Evolutionary conservation across 2,329 filamentous ascomycete genomes (phyloP).

Genomic region (Colletotrichum sublineola): DNA sequence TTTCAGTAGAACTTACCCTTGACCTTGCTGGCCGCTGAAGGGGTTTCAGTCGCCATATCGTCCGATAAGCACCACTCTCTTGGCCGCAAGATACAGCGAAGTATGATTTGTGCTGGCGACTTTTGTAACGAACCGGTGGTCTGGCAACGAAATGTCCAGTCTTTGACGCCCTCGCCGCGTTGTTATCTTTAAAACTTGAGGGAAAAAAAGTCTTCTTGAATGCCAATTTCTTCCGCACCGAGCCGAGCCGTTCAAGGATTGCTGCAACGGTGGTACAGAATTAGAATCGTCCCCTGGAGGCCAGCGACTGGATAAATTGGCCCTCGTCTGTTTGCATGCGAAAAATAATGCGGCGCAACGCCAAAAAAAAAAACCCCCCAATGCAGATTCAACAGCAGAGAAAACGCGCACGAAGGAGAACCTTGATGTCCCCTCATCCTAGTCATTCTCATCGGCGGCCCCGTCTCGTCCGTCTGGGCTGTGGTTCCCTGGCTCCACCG

Average conservation of each 20-base stretch:
- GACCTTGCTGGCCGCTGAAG: slow-evolving; percentile 18
- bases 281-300: neutral
- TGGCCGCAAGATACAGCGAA: neutral
- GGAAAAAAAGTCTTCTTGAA: neutral
- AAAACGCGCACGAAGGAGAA: neutral
- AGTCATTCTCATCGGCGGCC: slow-evolving; percentile 17
- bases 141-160: neutral
- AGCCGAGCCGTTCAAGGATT: neutral
- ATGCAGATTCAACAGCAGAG: neutral
- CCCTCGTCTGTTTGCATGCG: neutral
- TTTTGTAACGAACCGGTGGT: neutral
- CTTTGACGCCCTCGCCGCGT: neutral
- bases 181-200: neutral
- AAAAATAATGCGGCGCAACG: neutral
- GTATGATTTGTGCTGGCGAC: neutral
- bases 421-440: slow-evolving; percentile 21
- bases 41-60: slow-evolving; percentile 6
- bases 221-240: neutral
- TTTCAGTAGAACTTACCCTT: slow-evolving; percentile 7
- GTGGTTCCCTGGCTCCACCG: slow-evolving; percentile 25
- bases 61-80: neutral
- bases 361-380: neutral
- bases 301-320: no score
- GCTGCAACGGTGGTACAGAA: neutral
- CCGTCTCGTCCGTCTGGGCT: slow-evolving; percentile 11